Percentiles rank a stretch among this genome's conserved stretches.
These are phyloP conservation scores for Friedmanniomyces simplex DNA, from an alignment of 495 filamentous ascomycete species.

Conservation along the genomic window DNA sequence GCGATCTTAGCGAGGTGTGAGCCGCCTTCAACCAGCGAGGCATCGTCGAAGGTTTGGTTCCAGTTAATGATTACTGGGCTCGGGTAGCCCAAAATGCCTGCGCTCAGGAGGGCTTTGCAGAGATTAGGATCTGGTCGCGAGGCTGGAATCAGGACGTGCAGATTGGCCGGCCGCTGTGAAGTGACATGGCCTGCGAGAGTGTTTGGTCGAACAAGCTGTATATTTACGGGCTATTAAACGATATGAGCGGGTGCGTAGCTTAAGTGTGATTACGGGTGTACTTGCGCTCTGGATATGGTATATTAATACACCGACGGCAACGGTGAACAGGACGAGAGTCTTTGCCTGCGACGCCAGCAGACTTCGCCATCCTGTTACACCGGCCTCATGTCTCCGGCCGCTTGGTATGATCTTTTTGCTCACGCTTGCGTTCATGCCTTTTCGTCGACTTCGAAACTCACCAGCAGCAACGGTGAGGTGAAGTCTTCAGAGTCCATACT, in stretches of 20 bases:
- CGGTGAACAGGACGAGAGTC: neutral
- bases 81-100: slow-evolving; percentile 52
- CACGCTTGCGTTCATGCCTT: too few species aligned
- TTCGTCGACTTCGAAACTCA: too few species aligned
- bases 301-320: neutral
- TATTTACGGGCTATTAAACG: neutral
- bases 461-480: too few species aligned
- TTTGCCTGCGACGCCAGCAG: neutral
- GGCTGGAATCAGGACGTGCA: slow-evolving; percentile 52
- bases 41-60: slow-evolving; percentile 9
- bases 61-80: slow-evolving; percentile 34
- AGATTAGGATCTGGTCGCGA: slow-evolving; percentile 39
- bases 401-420: too few species aligned
- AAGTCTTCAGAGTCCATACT: too few species aligned
- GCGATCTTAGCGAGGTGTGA: slow-evolving; percentile 35
- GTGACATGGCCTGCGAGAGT: neutral
- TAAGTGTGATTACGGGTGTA: neutral
- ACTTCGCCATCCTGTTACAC: neutral
- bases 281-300: neutral
- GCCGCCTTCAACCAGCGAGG: too few species aligned
- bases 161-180: slow-evolving; percentile 12
- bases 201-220: neutral
- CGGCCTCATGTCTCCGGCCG: too few species aligned
- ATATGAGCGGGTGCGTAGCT: too few species aligned
- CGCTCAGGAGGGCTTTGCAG: slow-evolving; percentile 50